Percentiles rank a stretch among this genome's conserved stretches.
These are phyloP conservation scores for Hawksworthiomyces lignivorus DNA, from an alignment of 2,329 filamentous ascomycete genomes.

Conservation along the genomic window DNA sequence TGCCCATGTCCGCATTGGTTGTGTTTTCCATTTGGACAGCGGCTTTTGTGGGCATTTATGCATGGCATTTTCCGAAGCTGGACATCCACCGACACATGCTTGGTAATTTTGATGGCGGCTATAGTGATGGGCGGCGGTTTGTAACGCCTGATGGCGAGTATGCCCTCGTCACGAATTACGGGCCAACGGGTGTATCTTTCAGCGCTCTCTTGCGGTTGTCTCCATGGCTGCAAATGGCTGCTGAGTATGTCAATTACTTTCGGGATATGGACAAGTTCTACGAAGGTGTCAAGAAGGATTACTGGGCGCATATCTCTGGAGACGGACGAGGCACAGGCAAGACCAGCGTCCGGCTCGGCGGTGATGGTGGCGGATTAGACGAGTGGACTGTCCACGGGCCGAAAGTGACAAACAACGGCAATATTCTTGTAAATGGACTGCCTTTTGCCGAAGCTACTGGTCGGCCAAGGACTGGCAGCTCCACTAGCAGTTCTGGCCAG, in stretches of 20 bases:
- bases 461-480: too few relatives aligned
- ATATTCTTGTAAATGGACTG: too few relatives aligned
- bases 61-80: slow-evolving; percentile 60
- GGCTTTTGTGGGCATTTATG: slow-evolving; percentile 59
- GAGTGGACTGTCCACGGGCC: slow-evolving; percentile 40
- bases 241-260: slow-evolving; percentile 47
- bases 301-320: slow-evolving; percentile 23
- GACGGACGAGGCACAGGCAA: slow-evolving; percentile 18
- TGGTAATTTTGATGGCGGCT: slow-evolving; percentile 15
- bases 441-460: too few relatives aligned
- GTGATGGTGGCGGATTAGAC: slow-evolving; percentile 43
- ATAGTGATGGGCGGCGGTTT: not conserved
- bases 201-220: slow-evolving; percentile 45
- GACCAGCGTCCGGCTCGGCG: slow-evolving; percentile 33
- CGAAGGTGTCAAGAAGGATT: slow-evolving; percentile 41
- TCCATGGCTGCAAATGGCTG: slow-evolving; percentile 46
- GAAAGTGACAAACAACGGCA: slow-evolving; percentile 37
- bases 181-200: slow-evolving; percentile 39
- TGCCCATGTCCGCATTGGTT: slow-evolving; percentile 61
- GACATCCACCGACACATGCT: slow-evolving; percentile 50
- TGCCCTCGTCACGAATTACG: slow-evolving; percentile 26
- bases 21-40: slow-evolving; percentile 62
- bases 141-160: slow-evolving; percentile 11
- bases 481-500: too few relatives aligned
- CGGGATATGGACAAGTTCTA: slow-evolving; percentile 47